Evolutionary conservation across 345 rosid species (phyloP).

Genomic region (Aquilaria yunnanensis): DNA sequence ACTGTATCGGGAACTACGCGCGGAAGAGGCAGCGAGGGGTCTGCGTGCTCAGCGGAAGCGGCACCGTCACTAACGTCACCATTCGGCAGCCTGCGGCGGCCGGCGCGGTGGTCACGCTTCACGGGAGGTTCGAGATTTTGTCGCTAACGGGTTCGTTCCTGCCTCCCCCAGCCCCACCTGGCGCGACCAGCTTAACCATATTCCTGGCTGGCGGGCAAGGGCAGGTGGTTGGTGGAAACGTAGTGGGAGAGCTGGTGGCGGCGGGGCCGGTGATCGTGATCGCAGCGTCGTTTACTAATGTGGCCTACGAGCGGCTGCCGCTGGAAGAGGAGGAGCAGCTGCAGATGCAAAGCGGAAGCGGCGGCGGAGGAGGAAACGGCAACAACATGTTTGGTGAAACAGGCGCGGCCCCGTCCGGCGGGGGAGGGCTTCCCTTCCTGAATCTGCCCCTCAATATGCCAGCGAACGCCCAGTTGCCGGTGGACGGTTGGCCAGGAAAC

Average conservation of each 20-base stretch:
- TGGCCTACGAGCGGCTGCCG: conserved; percentile 89
- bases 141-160: conserved; percentile 87
- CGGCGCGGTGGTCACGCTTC: conserved; percentile 71
- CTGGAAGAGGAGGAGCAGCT: conserved; percentile 82
- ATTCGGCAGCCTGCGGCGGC: conserved; percentile 85
- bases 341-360: conserved; percentile 49
- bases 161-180: conserved; percentile 96
- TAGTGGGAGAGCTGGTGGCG: conserved; percentile 85
- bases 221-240: conserved; percentile 92
- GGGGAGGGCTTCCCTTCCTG: conserved; percentile 81
- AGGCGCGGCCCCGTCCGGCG: conserved; percentile 30
- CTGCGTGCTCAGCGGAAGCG: conserved; percentile 80
- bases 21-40: conserved; percentile 88
- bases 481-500: conserved; percentile 78
- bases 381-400: conserved; percentile 24
- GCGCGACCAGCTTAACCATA: conserved; percentile 84
- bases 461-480: conserved; percentile 59
- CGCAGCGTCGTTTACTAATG: conserved; percentile 89
- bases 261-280: conserved; percentile 94
- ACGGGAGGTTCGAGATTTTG: conserved; percentile 89
- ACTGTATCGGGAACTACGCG: conserved; percentile 82
- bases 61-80: conserved; percentile 86
- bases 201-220: conserved; percentile 89
- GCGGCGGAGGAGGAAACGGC: conserved; percentile 15
- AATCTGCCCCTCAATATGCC: conserved; percentile 81